Conservation (phyloP, 139 green algal genomes). For the Tetraselmis striata region DNA sequence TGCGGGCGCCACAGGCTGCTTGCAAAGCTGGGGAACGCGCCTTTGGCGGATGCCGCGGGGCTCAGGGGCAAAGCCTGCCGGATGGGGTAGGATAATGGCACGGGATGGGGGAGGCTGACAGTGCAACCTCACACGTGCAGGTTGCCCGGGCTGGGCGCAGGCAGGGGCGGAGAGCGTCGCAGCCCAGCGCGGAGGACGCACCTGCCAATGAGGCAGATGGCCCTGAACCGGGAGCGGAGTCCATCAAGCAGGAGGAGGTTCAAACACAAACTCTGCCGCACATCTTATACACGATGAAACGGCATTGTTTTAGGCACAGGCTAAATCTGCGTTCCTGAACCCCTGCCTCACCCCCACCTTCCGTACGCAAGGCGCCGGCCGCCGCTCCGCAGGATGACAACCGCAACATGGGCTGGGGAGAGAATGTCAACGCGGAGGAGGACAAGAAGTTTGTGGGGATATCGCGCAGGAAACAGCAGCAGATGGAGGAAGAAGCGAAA, state of each 20-base stretch:
- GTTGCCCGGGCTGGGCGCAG: too few species aligned
- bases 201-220: not conserved
- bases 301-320: too few species aligned
- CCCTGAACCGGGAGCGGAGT: not conserved
- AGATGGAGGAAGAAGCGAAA: not conserved
- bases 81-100: too few species aligned
- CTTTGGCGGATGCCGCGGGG: too few species aligned
- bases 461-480: constrained; percentile 1
- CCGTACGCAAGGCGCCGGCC: not conserved
- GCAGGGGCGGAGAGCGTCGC: too few species aligned
- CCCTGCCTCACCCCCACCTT: not conserved
- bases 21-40: too few species aligned
- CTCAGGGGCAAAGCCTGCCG: too few species aligned
- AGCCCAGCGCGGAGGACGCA: not conserved
- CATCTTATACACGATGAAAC: not conserved
- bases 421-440: not conserved
- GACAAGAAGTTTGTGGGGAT: not conserved
- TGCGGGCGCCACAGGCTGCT: too few species aligned
- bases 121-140: too few species aligned
- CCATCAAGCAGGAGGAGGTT: not conserved
- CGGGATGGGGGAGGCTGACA: too few species aligned
- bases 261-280: not conserved
- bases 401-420: not conserved
- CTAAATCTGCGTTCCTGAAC: too few species aligned
- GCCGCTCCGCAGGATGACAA: not conserved